Conservation (phyloP, 257 asterid species). For the Voacanga thouarsii region DNA sequence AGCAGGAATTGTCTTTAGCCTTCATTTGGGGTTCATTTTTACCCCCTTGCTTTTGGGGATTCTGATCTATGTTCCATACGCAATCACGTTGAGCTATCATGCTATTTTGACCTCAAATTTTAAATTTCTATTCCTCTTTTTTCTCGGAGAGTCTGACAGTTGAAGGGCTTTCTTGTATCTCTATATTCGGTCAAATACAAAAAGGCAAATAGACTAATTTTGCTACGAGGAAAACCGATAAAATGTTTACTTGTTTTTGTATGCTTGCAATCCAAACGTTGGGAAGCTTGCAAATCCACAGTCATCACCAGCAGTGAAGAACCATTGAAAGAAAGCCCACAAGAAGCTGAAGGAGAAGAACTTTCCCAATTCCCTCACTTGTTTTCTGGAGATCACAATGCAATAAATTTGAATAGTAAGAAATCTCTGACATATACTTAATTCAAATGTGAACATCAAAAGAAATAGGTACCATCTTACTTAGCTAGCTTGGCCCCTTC, state of each 20-base stretch:
- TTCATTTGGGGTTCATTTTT: not conserved
- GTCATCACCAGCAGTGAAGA: conserved; percentile 52
- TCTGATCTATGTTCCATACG: not conserved
- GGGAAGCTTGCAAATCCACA: conserved; percentile 70
- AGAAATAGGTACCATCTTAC: conserved; percentile 26
- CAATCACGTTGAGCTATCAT: not conserved
- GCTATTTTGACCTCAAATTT: not conserved
- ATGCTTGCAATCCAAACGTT: conserved; percentile 62
- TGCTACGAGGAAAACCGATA: not conserved
- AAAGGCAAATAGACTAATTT: not conserved
- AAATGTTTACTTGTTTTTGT: conserved; percentile 35
- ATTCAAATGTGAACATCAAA: not conserved
- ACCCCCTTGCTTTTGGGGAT: not conserved
- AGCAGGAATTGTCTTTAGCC: not conserved
- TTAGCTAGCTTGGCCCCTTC: conserved; percentile 65
- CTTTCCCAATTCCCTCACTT: conserved; percentile 45
- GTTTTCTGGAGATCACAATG: conserved; percentile 40
- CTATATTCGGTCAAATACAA: not conserved
- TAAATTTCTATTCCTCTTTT: no score
- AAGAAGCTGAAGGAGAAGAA: conserved; percentile 68
- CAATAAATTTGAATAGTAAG: not conserved
- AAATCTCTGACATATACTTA: not conserved
- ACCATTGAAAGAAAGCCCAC: conserved; percentile 87
- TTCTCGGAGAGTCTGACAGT: no score
- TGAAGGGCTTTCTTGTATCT: not conserved